Conservation (phyloP, 345 rosid species). For the Brassica rapa region DNA sequence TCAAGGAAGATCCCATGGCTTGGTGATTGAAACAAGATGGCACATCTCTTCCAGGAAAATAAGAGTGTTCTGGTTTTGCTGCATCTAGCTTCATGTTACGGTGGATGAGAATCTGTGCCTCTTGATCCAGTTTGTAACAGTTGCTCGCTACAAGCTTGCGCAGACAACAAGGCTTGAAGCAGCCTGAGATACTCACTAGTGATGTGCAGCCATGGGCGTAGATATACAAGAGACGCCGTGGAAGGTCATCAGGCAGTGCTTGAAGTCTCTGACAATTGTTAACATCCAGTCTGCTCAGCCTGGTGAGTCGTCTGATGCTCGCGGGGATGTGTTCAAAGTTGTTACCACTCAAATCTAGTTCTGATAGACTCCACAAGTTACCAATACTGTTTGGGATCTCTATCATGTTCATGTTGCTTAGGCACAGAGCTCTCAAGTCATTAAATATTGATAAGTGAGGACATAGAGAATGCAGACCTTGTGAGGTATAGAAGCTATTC, state of each 20-base stretch:
- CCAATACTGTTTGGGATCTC: conserved; percentile 40
- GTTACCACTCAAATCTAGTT: conserved; percentile 37
- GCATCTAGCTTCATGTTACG: conserved; percentile 30
- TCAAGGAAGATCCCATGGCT: conserved; percentile 25
- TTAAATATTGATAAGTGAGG: conserved; percentile 33
- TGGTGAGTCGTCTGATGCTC: conserved; percentile 35
- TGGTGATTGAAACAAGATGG: conserved; percentile 29
- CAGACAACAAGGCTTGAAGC: conserved; percentile 25
- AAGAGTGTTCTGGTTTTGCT: conserved; percentile 29
- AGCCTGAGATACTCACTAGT: conserved; percentile 32
- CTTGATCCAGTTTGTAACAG: conserved; percentile 37
- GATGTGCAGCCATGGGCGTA: conserved; percentile 33
- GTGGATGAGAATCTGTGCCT: conserved; percentile 26
- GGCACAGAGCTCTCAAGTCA: conserved; percentile 32
- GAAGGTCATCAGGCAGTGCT: conserved; percentile 43
- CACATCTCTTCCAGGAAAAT: conserved; percentile 37
- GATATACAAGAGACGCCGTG: conserved; percentile 13
- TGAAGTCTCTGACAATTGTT: conserved; percentile 40
- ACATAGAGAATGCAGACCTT: conserved; percentile 23
- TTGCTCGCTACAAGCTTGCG: conserved; percentile 36
- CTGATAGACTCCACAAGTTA: conserved; percentile 27
- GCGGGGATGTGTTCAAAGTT: conserved; percentile 35
- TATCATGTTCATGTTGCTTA: conserved; percentile 30
- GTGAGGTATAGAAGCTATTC: not conserved
- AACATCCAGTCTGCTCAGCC: conserved; percentile 20